Percentiles rank a stretch among this genome's conserved stretches.
phyloP scores from a whole-genome alignment of 306 rosid species.

The Aeschynomene evenia region DNA sequence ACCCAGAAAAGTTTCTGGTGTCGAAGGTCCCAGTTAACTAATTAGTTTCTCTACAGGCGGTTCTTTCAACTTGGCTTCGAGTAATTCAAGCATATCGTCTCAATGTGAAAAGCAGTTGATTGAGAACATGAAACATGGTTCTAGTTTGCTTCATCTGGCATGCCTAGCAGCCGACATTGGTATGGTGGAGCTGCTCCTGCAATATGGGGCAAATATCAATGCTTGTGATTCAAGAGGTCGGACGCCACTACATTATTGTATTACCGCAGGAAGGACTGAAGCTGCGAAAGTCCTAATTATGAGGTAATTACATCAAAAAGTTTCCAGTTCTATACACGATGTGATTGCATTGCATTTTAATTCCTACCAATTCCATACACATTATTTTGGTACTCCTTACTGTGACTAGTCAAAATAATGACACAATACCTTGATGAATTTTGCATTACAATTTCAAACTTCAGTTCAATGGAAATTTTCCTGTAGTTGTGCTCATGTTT shows the following conservation, averaged over 20 bases:
- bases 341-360: not conserved
- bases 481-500: conserved; percentile 11
- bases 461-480: not conserved
- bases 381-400: not conserved
- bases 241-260: conserved; percentile 70
- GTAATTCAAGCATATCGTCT: conserved; percentile 31
- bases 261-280: conserved; percentile 42
- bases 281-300: conserved; percentile 55
- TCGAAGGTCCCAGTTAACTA: conserved; percentile 9
- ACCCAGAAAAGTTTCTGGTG: conserved; percentile 17
- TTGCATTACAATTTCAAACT: conserved; percentile 18
- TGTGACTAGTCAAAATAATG: not conserved
- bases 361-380: not conserved
- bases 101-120: conserved; percentile 37
- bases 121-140: conserved; percentile 43
- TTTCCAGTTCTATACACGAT: not conserved
- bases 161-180: conserved; percentile 63
- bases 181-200: conserved; percentile 82
- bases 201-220: conserved; percentile 68
- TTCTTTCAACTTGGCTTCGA: conserved; percentile 37
- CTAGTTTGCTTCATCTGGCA: conserved; percentile 72
- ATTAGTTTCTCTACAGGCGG: conserved; percentile 40
- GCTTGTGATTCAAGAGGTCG: conserved; percentile 56
- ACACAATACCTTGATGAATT: not conserved
- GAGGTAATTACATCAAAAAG: conserved; percentile 40